Percentiles rank a stretch among this genome's conserved stretches.
Evolutionary conservation across 1,284 basidiomycete species (phyloP).

Genomic region (Cryptococcus wingfieldii): DNA sequence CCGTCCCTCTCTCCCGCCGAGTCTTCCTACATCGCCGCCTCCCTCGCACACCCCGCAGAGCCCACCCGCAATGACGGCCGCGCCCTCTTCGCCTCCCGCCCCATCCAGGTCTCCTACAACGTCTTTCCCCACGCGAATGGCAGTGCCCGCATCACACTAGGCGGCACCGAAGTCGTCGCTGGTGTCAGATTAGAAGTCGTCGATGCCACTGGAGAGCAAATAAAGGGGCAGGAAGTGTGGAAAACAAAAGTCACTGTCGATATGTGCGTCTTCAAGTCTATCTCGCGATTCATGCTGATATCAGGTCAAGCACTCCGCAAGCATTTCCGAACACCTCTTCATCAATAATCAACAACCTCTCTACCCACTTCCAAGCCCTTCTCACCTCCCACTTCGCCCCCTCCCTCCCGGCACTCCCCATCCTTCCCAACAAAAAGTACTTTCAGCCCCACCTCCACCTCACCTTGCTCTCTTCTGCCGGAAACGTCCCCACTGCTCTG

Average conservation of each 20-base stretch:
- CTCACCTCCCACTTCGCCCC: slow-evolving; percentile 45
- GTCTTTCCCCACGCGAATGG: slow-evolving; percentile 47
- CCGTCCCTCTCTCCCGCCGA: slow-evolving; percentile 43
- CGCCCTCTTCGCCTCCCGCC: slow-evolving; percentile 29
- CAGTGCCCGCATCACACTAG: slow-evolving; percentile 37
- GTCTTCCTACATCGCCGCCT: slow-evolving; percentile 43
- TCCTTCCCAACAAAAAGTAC: slow-evolving; percentile 41
- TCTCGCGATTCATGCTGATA: not conserved
- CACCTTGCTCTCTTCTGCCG: slow-evolving; percentile 39
- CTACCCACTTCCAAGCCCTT: slow-evolving; percentile 34
- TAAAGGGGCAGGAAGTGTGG: slow-evolving; percentile 26
- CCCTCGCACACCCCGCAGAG: slow-evolving; percentile 31
- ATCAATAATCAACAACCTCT: slow-evolving; percentile 23
- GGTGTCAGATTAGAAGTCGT: slow-evolving; percentile 46
- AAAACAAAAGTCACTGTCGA: slow-evolving; percentile 45
- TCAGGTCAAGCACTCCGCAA: slow-evolving; percentile 38
- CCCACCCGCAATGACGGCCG: slow-evolving; percentile 44
- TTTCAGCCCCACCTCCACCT: slow-evolving; percentile 46
- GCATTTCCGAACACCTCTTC: slow-evolving; percentile 34
- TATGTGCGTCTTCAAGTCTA: slow-evolving; percentile 32
- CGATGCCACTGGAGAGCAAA: slow-evolving; percentile 21
- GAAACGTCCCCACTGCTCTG: slow-evolving; percentile 29
- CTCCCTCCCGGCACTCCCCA: slow-evolving; percentile 37
- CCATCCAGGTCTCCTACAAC: slow-evolving; percentile 38
- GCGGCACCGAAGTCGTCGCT: slow-evolving; percentile 44